phyloP scores from a whole-genome alignment of 1,284 basidiomycete species.

The Pseudozyma sp. region DNA sequence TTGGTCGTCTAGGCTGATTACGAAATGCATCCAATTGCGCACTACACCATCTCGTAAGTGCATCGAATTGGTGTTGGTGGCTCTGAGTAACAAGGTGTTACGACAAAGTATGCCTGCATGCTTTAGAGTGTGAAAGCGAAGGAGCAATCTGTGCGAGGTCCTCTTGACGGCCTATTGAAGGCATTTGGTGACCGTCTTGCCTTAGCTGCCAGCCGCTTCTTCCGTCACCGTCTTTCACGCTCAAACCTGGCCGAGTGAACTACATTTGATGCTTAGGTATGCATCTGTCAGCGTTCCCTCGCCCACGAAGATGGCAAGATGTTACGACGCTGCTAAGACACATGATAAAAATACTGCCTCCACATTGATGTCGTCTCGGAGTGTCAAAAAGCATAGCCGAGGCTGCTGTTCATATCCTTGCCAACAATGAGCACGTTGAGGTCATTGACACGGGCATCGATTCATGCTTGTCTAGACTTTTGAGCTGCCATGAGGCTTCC shows the following conservation, averaged over 20 bases:
- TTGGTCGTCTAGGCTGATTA: not conserved
- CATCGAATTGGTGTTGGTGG: not conserved
- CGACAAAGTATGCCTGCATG: not conserved
- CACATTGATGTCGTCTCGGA: not conserved
- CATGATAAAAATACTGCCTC: not conserved
- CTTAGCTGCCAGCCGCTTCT: not conserved
- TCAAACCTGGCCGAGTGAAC: not conserved
- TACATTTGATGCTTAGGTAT: not conserved
- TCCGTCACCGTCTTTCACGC: not conserved
- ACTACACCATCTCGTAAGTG: not conserved
- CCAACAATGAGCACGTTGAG: slow-evolving; percentile 12
- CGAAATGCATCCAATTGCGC: not conserved
- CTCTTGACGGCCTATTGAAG: too few species aligned
- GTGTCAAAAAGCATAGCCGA: slow-evolving; percentile 2
- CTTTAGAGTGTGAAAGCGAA: not conserved
- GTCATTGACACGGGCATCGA: slow-evolving; percentile 6
- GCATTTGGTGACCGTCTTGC: too few species aligned
- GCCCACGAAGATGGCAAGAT: not conserved
- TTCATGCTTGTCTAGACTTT: not conserved
- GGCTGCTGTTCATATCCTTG: not conserved
- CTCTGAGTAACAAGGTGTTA: not conserved
- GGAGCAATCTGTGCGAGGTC: not conserved
- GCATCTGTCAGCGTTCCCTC: not conserved
- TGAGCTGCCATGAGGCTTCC: not conserved
- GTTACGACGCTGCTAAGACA: too few species aligned